Conservation (phyloP, 1,139 yeast species). For the Insectozyma bohioensis region DNA sequence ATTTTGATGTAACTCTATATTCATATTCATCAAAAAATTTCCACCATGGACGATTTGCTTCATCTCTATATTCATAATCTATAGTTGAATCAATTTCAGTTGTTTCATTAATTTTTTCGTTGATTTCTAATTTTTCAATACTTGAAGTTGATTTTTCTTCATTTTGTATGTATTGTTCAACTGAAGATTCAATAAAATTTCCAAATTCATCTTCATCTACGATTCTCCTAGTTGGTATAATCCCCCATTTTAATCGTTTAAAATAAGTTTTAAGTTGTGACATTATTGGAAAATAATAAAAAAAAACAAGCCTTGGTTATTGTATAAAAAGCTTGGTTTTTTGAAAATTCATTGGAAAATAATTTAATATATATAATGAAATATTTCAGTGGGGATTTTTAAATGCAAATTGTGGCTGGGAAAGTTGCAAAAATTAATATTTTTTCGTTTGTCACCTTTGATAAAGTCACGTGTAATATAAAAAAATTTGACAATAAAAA, state of each 20-base stretch:
- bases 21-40: constrained; percentile 63
- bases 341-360: too few species aligned
- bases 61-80: constrained; percentile 54
- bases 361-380: background rate
- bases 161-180: constrained; percentile 2
- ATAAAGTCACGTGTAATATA: too few species aligned
- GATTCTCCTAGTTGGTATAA: constrained; percentile 45
- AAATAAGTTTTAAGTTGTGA: constrained; percentile 6
- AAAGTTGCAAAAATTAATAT: background rate
- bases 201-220: constrained; percentile 33
- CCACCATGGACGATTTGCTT: constrained; percentile 63
- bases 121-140: background rate
- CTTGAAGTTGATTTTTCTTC: background rate
- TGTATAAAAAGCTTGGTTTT: too few species aligned
- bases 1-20: constrained; percentile 43
- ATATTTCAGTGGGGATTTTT: background rate
- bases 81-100: constrained; percentile 13
- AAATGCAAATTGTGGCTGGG: constrained; percentile 1
- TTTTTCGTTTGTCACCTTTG: too few species aligned
- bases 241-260: constrained; percentile 44
- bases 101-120: constrained; percentile 6
- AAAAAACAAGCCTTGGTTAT: too few species aligned
- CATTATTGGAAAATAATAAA: constrained; percentile 4
- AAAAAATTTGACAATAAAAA: too few species aligned
- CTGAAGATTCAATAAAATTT: constrained; percentile 10